Conservation (phyloP, 495 filamentous ascomycete species). For the Daldinia vernicosa region DNA sequence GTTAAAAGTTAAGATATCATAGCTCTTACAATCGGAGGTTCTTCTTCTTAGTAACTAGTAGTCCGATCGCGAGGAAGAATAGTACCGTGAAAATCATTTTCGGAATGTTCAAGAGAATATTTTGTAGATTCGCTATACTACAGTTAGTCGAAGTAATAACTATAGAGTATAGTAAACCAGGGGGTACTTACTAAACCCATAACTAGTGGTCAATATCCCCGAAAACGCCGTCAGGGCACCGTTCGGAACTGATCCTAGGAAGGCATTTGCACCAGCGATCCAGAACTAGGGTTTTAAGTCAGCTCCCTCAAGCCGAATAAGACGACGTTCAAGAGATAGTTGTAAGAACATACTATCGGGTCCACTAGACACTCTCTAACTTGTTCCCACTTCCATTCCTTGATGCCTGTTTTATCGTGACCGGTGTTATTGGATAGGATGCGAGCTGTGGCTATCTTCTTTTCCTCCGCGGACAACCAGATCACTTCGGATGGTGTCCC, state of each 20-base stretch:
- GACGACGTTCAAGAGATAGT: too few relatives aligned
- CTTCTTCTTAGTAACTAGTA: conserved; percentile 25
- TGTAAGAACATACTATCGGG: conserved; percentile 24
- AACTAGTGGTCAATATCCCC: conserved; percentile 53
- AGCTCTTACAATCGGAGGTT: conserved; percentile 31
- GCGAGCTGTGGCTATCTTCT: conserved; percentile 44
- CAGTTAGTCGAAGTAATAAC: conserved; percentile 2
- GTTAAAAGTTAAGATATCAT: not conserved
- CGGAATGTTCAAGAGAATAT: conserved; percentile 34
- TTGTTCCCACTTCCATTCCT: conserved; percentile 47
- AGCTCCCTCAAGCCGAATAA: not conserved
- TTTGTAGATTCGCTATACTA: conserved; percentile 34
- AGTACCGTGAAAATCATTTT: conserved; percentile 9
- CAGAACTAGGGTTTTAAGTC: conserved; percentile 43
- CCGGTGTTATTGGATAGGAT: conserved; percentile 44
- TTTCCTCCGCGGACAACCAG: conserved; percentile 47
- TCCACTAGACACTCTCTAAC: conserved; percentile 42
- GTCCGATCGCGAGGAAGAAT: conserved; percentile 23
- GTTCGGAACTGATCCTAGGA: conserved; percentile 57
- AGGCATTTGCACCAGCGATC: conserved; percentile 52
- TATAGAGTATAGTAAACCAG: not conserved
- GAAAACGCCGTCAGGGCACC: conserved; percentile 59
- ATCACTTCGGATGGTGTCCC: conserved; percentile 46
- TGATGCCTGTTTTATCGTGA: conserved; percentile 31
- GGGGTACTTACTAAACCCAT: conserved; percentile 49